Base-by-base conservation (phyloP, 805 yeast species). In the Danielozyma ontarioensis region DNA sequence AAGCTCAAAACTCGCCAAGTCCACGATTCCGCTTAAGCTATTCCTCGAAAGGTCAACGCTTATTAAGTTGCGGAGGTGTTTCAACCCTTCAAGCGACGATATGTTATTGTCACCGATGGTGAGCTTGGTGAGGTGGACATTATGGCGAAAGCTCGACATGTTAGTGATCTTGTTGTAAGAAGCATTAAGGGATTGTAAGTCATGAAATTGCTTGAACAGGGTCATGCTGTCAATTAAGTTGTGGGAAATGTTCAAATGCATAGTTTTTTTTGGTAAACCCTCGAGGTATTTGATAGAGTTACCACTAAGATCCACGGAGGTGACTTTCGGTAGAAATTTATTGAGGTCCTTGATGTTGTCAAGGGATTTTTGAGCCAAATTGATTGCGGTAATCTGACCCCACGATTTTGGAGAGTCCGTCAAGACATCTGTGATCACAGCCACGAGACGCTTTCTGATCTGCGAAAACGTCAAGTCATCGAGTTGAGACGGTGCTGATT, bases 401-500 rank as follows among this genome's bases (percentile, higher is more conserved):
- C 80, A 75, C 31, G 61, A 54, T 6, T 55, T 50, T 7, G 51
- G 57, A 2, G 48, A 52, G 3, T 43, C 45, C 1, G 73, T 60
- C 31, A 69, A 53, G 3, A 51, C 44, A 24, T 68, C 70, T 1
- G 74, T 72, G 17, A 75, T 62, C 3, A 70, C 60, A 5, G 73
- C 55, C 3, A 72, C 73, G 25, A 75, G 46, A 11, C 54, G 53
- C 31, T 51, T 60, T 35, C 65, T 65, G 0, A 74, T 61, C 40
- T 72, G 70, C 2, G 76, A 59, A 42, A 74, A 75, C 3, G 79
- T 68, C 3, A 70, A 33, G 29, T 72, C 70, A 10, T 57, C 55
- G 4, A 71, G 33, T 18, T 66, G 67, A 2, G 75, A 67, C 22
- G 22, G 22, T 10, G 6, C 22, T 6, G 6, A 6, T 6, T 36